Base-by-base conservation (phyloP, 371 early-diverging fungal genomes). In the Mucor piriformis region DNA sequence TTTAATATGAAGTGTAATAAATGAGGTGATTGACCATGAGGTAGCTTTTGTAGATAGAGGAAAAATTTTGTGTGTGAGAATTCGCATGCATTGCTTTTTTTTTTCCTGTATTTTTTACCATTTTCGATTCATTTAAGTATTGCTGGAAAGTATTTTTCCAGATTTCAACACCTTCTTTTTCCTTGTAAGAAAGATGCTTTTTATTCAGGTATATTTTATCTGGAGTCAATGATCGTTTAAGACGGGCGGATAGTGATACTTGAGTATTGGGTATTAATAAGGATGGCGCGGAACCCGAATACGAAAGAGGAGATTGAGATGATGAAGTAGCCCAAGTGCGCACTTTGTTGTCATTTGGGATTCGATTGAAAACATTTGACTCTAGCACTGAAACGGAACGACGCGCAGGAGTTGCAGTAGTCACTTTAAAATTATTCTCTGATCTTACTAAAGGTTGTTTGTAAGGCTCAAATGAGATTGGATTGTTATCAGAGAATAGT, bases 1-100 rank as follows among this genome's bases (percentile, higher is more conserved):
- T 66, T 64, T 18, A 70, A 63, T 27, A 79, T 72, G 55, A 70
- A 81, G 20, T 66, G 71, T 24, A 71, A 53, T 50, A 79, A 66
- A 65, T 74, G 73, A 2, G 60, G 46, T 12, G 74, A 69, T 35
- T 65, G 69, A 20, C 51, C 61, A 48, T 58, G 64, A 58, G 57
- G 48, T 16, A 35, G 11, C 46, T 63, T 44, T 34, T 21, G 7
- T 32, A 54, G 8, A 24, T 46, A 24, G 25, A 15, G 12, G 5
- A 7, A 42, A 20, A 42, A 46, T 23, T 12, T 0, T 42, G 43
- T 46, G 46, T 46, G 46, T 42, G 38, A 42, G 21, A 53, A 27
- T 25, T 6, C 38, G 34, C 4, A 29, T 37, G 6, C 20, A 20
- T 33, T 11, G 10, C 15, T 34, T 18, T 50, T 50, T 48, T 49